Conservation (phyloP, 179 eudicot species). For the Spergularia azorica region DNA sequence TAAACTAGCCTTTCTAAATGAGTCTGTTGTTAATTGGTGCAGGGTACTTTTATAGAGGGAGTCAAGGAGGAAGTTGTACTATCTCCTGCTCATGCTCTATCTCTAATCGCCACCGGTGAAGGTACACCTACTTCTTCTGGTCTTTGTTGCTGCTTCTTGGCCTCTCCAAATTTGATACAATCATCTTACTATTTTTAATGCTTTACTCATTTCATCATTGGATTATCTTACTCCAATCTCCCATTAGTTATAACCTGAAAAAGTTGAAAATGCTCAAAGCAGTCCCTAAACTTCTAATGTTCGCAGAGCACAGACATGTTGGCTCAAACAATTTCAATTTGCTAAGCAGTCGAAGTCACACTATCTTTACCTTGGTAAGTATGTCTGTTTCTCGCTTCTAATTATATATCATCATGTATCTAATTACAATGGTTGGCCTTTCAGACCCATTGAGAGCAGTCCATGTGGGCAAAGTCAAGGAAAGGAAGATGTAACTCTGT, state of each 20-base stretch:
- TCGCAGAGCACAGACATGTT: slow-evolving; percentile 79
- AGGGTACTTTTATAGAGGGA: slow-evolving; percentile 92
- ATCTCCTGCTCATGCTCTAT: slow-evolving; percentile 89
- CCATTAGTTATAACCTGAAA: too few species aligned
- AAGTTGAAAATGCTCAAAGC: too few species aligned
- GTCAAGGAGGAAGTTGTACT: slow-evolving; percentile 90
- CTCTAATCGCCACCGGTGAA: slow-evolving; percentile 88
- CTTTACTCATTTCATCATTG: too few species aligned
- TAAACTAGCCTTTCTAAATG: too few species aligned
- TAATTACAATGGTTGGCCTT: slow-evolving; percentile 1
- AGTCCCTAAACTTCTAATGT: background rate
- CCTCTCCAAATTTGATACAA: too few species aligned
- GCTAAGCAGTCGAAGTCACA: slow-evolving; percentile 91
- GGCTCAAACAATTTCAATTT: slow-evolving; percentile 86
- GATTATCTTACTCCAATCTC: too few species aligned
- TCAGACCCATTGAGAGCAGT: slow-evolving; percentile 75
- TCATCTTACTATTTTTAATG: too few species aligned
- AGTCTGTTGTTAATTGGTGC: background rate
- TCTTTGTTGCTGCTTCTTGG: too few species aligned
- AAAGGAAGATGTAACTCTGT: slow-evolving; percentile 56
- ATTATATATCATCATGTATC: background rate
- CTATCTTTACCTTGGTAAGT: slow-evolving; percentile 59
- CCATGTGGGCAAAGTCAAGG: slow-evolving; percentile 45
- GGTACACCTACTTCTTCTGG: slow-evolving; percentile 33
- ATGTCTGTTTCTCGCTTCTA: background rate